Evolutionary conservation across 2,329 filamentous ascomycete species (phyloP).

Genomic region (Geoglossum cookeanum): DNA sequence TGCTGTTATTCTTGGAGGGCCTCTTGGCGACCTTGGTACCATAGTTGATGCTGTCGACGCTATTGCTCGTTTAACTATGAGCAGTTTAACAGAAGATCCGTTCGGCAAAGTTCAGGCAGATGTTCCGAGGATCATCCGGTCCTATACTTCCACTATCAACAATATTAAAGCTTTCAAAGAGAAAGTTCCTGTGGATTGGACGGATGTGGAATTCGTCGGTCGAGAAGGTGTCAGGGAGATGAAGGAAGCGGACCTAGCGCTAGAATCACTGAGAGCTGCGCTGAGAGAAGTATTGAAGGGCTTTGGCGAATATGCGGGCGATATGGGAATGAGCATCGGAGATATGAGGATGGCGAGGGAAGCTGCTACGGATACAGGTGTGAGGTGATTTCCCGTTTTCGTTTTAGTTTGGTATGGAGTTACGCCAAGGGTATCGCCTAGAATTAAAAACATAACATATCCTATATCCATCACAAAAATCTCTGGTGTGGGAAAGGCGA

Average conservation of each 20-base stretch:
- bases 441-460: background rate
- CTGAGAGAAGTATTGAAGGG: constrained; percentile 45
- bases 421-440: background rate
- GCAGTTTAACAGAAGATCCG: constrained; percentile 60
- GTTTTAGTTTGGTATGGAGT: background rate
- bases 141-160: constrained; percentile 48
- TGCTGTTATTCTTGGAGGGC: constrained; percentile 51
- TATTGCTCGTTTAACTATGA: constrained; percentile 48
- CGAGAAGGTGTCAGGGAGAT: constrained; percentile 29
- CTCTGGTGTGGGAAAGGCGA: too few species aligned
- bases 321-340: constrained; percentile 47
- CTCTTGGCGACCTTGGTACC: constrained; percentile 47
- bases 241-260: constrained; percentile 50
- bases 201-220: constrained; percentile 41
- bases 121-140: constrained; percentile 53
- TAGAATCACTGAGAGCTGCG: constrained; percentile 43
- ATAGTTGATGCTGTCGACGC: constrained; percentile 55
- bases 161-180: constrained; percentile 49
- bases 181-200: constrained; percentile 51
- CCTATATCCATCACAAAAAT: too few species aligned
- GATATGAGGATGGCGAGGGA: constrained; percentile 61
- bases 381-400: background rate
- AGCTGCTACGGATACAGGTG: constrained; percentile 21
- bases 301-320: constrained; percentile 56
- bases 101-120: constrained; percentile 76